These are phyloP conservation scores for Annulohypoxylon bovei DNA, from an alignment of 495 filamentous ascomycete species.

Conservation along the genomic window DNA sequence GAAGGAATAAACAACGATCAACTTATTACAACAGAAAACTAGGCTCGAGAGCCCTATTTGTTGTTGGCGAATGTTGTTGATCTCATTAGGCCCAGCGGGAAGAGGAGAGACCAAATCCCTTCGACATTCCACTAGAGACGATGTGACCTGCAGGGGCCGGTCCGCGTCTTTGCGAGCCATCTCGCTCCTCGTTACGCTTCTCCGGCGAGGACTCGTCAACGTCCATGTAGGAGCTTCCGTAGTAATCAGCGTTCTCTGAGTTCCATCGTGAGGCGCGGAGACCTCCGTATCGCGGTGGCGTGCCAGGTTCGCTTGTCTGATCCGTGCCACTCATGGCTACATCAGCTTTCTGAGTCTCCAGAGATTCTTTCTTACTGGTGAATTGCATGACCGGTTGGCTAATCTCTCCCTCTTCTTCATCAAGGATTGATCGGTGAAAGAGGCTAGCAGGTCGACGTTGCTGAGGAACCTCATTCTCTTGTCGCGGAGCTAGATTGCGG, in stretches of 20 bases:
- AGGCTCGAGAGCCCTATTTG: not conserved
- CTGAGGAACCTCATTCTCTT: not conserved
- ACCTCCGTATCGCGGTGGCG: not conserved
- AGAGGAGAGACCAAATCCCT: slow-evolving; percentile 28
- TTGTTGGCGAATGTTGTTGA: not conserved
- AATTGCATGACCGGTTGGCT: slow-evolving; percentile 4
- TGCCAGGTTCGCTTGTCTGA: not conserved
- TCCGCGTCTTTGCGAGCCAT: not conserved
- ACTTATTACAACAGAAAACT: not conserved
- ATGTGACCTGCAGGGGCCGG: slow-evolving; percentile 6
- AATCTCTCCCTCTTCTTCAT: not conserved
- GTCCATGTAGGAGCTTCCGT: not conserved
- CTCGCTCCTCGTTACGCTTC: not conserved
- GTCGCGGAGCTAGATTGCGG: not conserved
- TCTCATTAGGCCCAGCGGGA: slow-evolving; percentile 32
- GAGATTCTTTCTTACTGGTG: not conserved
- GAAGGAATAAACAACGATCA: not conserved
- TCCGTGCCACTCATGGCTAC: slow-evolving; percentile 6
- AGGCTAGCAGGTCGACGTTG: no score
- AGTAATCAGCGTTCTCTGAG: not conserved
- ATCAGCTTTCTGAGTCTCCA: not conserved
- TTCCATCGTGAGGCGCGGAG: slow-evolving; percentile 30
- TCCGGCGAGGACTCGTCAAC: not conserved
- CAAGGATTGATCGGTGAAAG: slow-evolving; percentile 5
- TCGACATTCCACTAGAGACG: slow-evolving; percentile 24